Base-by-base conservation (phyloP, 768 basidiomycete genomes). In the Hygrophorus russula region DNA sequence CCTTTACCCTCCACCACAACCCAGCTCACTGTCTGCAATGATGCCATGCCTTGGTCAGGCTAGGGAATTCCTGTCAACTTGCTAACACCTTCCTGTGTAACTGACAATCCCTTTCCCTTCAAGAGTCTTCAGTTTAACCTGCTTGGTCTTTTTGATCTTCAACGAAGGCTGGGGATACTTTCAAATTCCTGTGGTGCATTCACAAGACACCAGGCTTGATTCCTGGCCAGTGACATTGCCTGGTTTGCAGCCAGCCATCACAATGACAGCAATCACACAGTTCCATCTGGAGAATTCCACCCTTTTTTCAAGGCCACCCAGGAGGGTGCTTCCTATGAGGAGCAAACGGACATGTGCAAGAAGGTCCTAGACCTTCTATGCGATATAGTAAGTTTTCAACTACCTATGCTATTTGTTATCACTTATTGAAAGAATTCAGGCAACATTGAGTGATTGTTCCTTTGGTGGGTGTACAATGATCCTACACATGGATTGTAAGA, bases 171-270 rank as follows among this genome's bases (percentile, higher is more conserved):
- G 2, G 48, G 44, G 1, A 20, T 44, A 1, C 8, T 28, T 12
- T 33, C 39, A 7, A 20, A 14, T 9, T 17, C 12, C n/a, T n/a
- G n/a, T 4, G 33, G 2, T n/a, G n/a, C n/a, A n/a, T 48, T 19
- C 19, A 36, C 13, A 1, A 2, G 1, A 5, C 28, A 20, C 11
- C 39, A 30, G 1, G 5, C 13, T 6, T 14, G 18, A 1, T 49
- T 41, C 14, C 1, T 9, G 0, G 40, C 39, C 7, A 17, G 29
- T 1, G 39, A 46, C 31, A n/a, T 49, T 1, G 43, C 39, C 2
- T 49, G 48, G 48, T 39, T 46, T 6, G 34, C 36, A 1, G 36
- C 5, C 1, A 44, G 44, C 1, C 7, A 29, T 0, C 44, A 44
- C 29, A 42, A 12, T 2, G 48, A 49, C 7, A 13, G n/a, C 6